Conservation (phyloP, 148 eudicot genomes). For the Rhododendron williamsianum region DNA sequence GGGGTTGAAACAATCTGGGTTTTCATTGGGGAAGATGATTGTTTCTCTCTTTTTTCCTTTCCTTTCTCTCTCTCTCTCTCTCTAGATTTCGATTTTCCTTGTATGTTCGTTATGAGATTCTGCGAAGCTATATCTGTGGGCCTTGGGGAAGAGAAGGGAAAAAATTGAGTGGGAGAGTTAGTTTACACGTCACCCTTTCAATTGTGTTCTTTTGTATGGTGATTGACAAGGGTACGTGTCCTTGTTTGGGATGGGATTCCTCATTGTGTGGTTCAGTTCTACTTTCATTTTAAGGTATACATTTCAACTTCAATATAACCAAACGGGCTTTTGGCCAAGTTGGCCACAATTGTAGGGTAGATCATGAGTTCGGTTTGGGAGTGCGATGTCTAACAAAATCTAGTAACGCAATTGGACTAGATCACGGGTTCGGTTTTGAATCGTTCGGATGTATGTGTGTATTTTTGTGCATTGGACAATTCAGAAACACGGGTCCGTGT, state of each 20-base stretch:
- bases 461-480: too few relatives aligned
- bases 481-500: too few relatives aligned
- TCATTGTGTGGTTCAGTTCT: not conserved
- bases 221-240: not conserved
- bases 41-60: too few relatives aligned
- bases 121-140: not conserved
- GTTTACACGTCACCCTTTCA: conserved; percentile 33
- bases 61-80: not conserved
- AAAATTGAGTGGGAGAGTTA: conserved; percentile 27
- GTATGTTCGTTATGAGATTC: not conserved
- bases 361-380: not conserved
- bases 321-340: not conserved
- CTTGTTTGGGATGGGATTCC: not conserved
- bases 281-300: not conserved
- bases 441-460: too few relatives aligned
- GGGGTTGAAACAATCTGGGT: not conserved
- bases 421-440: too few relatives aligned
- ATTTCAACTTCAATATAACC: not conserved
- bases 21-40: not conserved
- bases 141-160: conserved; percentile 2
- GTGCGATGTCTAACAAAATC: too few relatives aligned
- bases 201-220: conserved; percentile 37
- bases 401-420: too few relatives aligned
- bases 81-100: not conserved
- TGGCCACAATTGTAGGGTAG: not conserved